phyloP scores from a whole-genome alignment of 2,329 filamentous ascomycete genomes.

The Xylariales sp. region DNA sequence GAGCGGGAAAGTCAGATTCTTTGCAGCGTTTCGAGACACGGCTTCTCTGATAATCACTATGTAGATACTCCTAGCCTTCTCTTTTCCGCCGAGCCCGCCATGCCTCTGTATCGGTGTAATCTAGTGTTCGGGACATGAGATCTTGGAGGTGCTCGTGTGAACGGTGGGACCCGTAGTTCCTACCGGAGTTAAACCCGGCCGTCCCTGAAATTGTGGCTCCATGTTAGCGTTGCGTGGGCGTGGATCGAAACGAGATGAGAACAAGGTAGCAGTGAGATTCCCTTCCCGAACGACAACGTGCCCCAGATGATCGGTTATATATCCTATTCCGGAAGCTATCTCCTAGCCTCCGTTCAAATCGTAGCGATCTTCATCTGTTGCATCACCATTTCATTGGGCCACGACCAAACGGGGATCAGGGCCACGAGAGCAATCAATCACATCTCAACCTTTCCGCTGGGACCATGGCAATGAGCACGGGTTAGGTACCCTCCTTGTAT shows the following conservation, averaged over 20 bases:
- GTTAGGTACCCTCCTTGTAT: neutral
- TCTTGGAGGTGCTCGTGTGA: too few species aligned
- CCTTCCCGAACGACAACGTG: slow-evolving; percentile 3
- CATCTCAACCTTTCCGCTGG: slow-evolving; percentile 10
- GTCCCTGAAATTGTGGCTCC: too few species aligned
- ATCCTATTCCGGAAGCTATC: slow-evolving; percentile 5
- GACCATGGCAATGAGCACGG: slow-evolving; percentile 3
- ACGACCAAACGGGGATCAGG: slow-evolving; percentile 4
- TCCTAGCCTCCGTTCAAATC: neutral
- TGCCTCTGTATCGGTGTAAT: too few species aligned
- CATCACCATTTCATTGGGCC: slow-evolving; percentile 5
- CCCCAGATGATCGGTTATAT: slow-evolving; percentile 8
- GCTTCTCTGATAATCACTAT: too few species aligned
- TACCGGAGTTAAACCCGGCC: too few species aligned
- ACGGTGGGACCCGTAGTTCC: too few species aligned
- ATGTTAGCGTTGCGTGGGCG: neutral
- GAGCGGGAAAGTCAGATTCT: too few species aligned
- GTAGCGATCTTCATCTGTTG: slow-evolving; percentile 8
- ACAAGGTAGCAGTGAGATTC: slow-evolving; percentile 6
- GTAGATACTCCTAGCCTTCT: too few species aligned
- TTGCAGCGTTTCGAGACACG: too few species aligned
- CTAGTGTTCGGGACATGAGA: too few species aligned
- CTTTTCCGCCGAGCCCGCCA: too few species aligned
- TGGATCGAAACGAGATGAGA: slow-evolving; percentile 3
- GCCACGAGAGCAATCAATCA: slow-evolving; percentile 7